Conservation (phyloP, 305 asterid genomes). For the Nicotiana rustica region DNA sequence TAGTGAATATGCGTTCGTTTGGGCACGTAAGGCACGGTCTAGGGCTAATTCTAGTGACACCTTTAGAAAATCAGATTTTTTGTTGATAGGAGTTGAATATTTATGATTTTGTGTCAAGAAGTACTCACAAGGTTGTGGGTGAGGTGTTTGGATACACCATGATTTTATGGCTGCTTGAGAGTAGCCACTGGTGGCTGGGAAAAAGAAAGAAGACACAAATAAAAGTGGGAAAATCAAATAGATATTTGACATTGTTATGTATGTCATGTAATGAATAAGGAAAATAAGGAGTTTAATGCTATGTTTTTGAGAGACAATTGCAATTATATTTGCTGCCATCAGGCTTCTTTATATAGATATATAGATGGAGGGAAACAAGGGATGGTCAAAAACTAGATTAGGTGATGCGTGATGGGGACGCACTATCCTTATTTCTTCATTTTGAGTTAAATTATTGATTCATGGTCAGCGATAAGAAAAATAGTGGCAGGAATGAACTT, state of each 20-base stretch:
- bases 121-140: constrained; percentile 74
- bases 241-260: constrained; percentile 45
- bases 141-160: constrained; percentile 81
- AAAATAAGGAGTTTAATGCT: neutral
- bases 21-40: constrained; percentile 65
- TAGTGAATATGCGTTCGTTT: constrained; percentile 45
- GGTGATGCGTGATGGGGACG: neutral
- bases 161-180: constrained; percentile 47
- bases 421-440: neutral
- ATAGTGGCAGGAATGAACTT: neutral
- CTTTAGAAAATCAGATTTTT: constrained; percentile 66
- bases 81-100: constrained; percentile 47
- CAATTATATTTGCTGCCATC: neutral
- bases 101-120: constrained; percentile 57
- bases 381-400: neutral
- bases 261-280: neutral
- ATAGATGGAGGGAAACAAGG: neutral
- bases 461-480: neutral
- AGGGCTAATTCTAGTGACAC: constrained; percentile 58
- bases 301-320: neutral
- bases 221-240: constrained; percentile 41
- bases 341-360: constrained; percentile 15
- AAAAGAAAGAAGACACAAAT: constrained; percentile 40
- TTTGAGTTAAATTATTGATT: neutral
- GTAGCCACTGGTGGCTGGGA: constrained; percentile 46